Evolutionary conservation across 129 eudicot genomes (phyloP), one percentile per base, ranked within the genome.

Genomic region (Centella asiatica): DNA sequence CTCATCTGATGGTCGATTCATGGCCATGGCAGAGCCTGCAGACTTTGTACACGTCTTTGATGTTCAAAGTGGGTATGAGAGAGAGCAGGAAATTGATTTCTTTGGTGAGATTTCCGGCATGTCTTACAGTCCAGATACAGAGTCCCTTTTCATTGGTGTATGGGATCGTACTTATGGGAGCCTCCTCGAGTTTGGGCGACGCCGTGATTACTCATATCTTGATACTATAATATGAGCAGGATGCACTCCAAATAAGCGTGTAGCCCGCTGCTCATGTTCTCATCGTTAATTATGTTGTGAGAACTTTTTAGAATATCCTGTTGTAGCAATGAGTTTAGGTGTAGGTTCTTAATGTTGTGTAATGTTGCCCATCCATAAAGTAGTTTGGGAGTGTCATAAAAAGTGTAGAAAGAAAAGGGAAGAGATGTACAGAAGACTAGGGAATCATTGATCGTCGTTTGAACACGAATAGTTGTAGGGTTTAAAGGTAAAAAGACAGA

Each of bases 21-120:
- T 89, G 95, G 89, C 95, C 1, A 89, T 80, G 87, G 95, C 97
- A 3, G 97, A 89, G 63, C 90, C 97, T 17, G 97, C 97, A n/a
- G 97, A 89, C 75, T 89, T 85, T 72, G 97, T 89, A 24, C 97
- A 89, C 20, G 76, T 89, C 24, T 85, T 76, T 71, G 95, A 89
- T 66, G 95, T 82, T 6, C 64, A 82, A 60, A 82, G 77, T 18
- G 97, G 90, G 44, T 89, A 89, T 26, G 81, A 89, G 23, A 75
- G 72, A 49, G 95, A 89, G 71, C 97, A 89, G 67, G 95, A 89
- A 52, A 85, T 89, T 6, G 97, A 89, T 64, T 89, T 89, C 73
- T 89, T 89, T 67, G 97, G 97, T 37, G 97, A 89, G 78, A 89
- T 89, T 59, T 85, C 97, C 0, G 97, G 97, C 7, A 75, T 82